Evolutionary conservation across 2,329 filamentous ascomycete genomes (phyloP).

Genomic region (Ciborinia camelliae): DNA sequence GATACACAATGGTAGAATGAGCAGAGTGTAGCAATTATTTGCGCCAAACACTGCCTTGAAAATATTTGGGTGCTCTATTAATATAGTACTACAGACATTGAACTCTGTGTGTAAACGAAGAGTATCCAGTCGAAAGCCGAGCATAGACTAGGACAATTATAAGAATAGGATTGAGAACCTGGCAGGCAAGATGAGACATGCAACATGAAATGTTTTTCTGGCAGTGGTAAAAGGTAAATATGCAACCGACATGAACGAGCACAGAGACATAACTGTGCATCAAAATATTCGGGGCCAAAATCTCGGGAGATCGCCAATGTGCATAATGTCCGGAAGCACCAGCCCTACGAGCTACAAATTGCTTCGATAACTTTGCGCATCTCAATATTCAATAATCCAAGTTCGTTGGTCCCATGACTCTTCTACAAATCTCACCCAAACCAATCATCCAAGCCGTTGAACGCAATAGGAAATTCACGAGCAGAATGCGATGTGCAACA

Average conservation of each 20-base stretch:
- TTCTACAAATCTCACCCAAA: neutral
- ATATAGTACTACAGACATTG: too few species aligned
- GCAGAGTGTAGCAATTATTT: too few species aligned
- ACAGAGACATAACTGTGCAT: neutral
- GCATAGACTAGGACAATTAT: too few species aligned
- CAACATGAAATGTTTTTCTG: neutral
- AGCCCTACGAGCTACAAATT: neutral
- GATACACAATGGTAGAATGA: too few species aligned
- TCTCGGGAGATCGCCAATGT: neutral
- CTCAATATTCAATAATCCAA: neutral
- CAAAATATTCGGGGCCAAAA: neutral
- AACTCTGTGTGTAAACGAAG: neutral
- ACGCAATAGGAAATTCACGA: slow-evolving; percentile 10
- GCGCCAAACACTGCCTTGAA: neutral
- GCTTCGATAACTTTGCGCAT: neutral
- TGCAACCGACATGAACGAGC: neutral
- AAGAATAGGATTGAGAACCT: neutral
- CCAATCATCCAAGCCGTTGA: neutral
- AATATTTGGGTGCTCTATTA: neutral
- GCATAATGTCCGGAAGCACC: neutral
- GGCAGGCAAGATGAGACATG: neutral
- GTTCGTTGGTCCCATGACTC: too few species aligned
- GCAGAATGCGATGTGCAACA: slow-evolving; percentile 6
- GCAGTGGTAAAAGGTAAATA: neutral
- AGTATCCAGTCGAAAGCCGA: neutral